Conservation (phyloP, 306 rosid species). For the Lathyrus aphaca region DNA sequence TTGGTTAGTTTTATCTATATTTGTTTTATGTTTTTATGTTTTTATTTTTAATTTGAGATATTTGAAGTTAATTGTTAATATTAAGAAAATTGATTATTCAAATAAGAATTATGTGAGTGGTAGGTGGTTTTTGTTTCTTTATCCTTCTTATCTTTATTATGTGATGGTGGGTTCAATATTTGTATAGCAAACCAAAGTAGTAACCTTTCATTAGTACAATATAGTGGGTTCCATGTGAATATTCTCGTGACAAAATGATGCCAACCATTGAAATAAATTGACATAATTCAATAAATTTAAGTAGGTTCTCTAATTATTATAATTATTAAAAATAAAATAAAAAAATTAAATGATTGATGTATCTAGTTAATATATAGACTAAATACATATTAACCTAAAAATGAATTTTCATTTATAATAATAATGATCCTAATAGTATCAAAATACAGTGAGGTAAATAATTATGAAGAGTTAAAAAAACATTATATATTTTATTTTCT, state of each 20-base stretch:
- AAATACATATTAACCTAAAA: too few species aligned
- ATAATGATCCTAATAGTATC: too few species aligned
- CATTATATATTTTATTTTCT: too few species aligned
- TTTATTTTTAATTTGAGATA: too few species aligned
- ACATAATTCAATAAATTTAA: neutral
- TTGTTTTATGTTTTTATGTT: neutral
- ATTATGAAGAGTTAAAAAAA: too few species aligned
- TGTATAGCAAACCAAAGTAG: too few species aligned
- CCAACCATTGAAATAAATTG: conserved; percentile 6
- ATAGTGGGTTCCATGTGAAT: conserved; percentile 49
- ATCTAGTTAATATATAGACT: too few species aligned
- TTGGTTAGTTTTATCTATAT: neutral
- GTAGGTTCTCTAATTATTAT: too few species aligned
- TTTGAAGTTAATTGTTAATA: neutral
- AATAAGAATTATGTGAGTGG: conserved; percentile 30
- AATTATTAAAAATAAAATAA: too few species aligned
- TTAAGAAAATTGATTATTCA: neutral
- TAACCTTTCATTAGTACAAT: neutral
- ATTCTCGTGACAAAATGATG: conserved; percentile 27
- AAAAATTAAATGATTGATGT: too few species aligned
- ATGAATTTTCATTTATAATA: too few species aligned
- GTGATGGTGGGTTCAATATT: conserved; percentile 38
- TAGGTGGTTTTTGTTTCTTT: conserved; percentile 28
- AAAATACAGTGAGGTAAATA: too few species aligned
- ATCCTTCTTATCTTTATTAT: conserved; percentile 33